Percentiles rank a stretch among this genome's conserved stretches.
These are phyloP conservation scores for Diplodia intermedia DNA, from an alignment of 2,329 filamentous ascomycete species.

Conservation along the genomic window DNA sequence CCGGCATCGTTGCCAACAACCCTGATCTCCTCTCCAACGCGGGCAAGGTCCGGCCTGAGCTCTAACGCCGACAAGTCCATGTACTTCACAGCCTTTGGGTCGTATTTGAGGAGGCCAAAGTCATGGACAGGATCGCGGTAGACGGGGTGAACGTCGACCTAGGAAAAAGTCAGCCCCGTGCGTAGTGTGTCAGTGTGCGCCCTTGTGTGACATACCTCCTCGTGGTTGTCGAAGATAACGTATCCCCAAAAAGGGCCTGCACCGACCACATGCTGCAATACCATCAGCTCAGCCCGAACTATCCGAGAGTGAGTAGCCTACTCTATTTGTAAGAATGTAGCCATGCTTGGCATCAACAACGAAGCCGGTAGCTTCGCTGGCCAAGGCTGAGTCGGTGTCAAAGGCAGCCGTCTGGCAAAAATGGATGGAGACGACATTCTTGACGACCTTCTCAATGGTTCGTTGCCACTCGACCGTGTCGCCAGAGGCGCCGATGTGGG, in stretches of 20 bases:
- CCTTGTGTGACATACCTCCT: constrained; percentile 62
- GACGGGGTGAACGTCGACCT: constrained; percentile 94
- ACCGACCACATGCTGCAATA: constrained; percentile 80
- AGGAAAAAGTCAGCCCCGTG: constrained; percentile 40
- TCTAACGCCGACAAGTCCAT: constrained; percentile 85
- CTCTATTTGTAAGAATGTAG: constrained; percentile 63
- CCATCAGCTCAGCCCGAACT: constrained; percentile 38
- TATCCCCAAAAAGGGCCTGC: constrained; percentile 97
- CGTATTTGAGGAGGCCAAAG: constrained; percentile 95
- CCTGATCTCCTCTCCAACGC: constrained; percentile 89
- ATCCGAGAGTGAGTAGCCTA: constrained; percentile 34
- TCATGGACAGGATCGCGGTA: constrained; percentile 99
- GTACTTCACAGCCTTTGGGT: constrained; percentile 95
- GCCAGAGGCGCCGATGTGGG: constrained; percentile 55
- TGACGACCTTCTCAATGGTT: constrained; percentile 91
- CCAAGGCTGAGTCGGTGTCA: constrained; percentile 92
- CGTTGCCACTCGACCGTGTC: constrained; percentile 92
- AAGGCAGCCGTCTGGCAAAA: constrained; percentile 99
- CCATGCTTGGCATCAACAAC: constrained; percentile 94
- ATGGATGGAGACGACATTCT: constrained; percentile 96
- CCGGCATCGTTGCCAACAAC: constrained; percentile 98
- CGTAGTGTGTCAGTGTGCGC: constrained; percentile 1
- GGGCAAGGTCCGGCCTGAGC: constrained; percentile 82
- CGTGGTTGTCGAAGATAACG: constrained; percentile 98
- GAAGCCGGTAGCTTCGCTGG: constrained; percentile 96